A percentile compares a stretch with the other conserved stretches of the same genome.
Conservation (phyloP, 1,284 basidiomycete species). For the Austroboletus niveus region DNA sequence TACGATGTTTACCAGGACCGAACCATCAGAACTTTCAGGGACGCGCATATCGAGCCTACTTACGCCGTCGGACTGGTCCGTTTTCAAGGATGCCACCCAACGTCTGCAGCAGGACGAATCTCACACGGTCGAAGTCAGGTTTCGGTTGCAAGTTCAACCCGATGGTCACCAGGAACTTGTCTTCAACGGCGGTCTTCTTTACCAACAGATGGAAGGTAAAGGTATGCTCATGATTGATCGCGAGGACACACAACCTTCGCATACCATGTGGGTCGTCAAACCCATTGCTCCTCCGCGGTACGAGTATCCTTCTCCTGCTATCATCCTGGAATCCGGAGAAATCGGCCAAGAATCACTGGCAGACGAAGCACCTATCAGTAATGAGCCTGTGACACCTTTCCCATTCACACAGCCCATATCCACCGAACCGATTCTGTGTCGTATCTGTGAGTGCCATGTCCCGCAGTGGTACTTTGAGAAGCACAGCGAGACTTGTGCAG, state of each 20-base stretch:
- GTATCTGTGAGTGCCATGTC: constrained; percentile 96
- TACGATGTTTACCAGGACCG: constrained; percentile 52
- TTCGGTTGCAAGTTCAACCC: constrained; percentile 77
- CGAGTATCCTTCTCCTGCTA: constrained; percentile 57
- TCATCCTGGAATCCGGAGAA: constrained; percentile 57
- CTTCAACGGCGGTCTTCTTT: constrained; percentile 49
- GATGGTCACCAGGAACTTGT: constrained; percentile 53
- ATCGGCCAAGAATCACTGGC: constrained; percentile 47
- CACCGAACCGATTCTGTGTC: constrained; percentile 88
- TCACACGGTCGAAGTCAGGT: constrained; percentile 91
- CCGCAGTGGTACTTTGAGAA: constrained; percentile 99
- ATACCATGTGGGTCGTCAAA: constrained; percentile 99
- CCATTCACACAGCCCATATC: constrained; percentile 76
- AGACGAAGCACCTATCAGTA: constrained; percentile 23
- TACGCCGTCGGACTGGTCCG: constrained; percentile 78
- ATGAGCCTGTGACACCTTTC: constrained; percentile 62
- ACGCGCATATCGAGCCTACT: constrained; percentile 82
- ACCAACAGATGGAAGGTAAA: constrained; percentile 93
- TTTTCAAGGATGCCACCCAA: constrained; percentile 87
- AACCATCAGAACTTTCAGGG: constrained; percentile 80
- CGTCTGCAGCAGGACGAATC: constrained; percentile 89
- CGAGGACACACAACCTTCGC: constrained; percentile 81
- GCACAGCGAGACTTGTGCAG: constrained; percentile 98
- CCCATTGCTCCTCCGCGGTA: constrained; percentile 73
- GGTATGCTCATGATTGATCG: constrained; percentile 98